Base-by-base conservation (phyloP, 2,329 filamentous ascomycete genomes). In the Aureobasidium namibiae region DNA sequence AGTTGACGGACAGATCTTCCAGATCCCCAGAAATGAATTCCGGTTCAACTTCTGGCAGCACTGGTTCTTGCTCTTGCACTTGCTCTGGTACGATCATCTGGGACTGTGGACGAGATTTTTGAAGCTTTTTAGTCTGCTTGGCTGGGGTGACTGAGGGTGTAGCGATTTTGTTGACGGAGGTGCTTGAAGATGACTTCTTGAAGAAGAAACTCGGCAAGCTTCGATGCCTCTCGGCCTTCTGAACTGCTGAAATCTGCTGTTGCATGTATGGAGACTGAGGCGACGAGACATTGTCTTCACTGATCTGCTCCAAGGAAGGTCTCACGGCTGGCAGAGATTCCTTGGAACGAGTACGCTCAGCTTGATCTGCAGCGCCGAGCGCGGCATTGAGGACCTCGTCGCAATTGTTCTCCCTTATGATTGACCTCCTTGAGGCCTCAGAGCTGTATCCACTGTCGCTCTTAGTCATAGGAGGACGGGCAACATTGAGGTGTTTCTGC, bases 371-470 rank as follows among this genome's bases (percentile, higher is more conserved):
- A 39, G 42, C 54, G 16, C 23, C 33, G 16, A 57, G 23, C 9
- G 54, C 53, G 4, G 31, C 41, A 33, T 56, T 29, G 42, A 61
- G 60, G 21, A 60, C 60, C 36, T 63, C 61, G 23, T 63, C 61
- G 33, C 58, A 59, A 8, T 61, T 59, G 50, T 61, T 61, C 36
- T 56, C 60, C 36, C 56, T 63, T 31, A 58, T 39, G 7, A 63
- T 53, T 14, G 49, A 53, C 33, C 33, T 48, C n/a, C 49, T 61
- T 2, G 68, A 66, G 4, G 62, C 61, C 56, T 71, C 67, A 8
- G 70, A 72, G 34, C 65, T 67, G 54, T 73, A 73, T 18, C 70
- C 69, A 57, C 70, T 72, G 59, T 73, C 70, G 14, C 60, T 61
- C 50, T 69, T 66, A 2, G 34, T 42, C 16, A 59, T 36, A 13